Evolutionary conservation across 2,329 filamentous ascomycete genomes (phyloP), one percentile per base, ranked within the genome.

Genomic region (Parafenestella ontariensis): DNA sequence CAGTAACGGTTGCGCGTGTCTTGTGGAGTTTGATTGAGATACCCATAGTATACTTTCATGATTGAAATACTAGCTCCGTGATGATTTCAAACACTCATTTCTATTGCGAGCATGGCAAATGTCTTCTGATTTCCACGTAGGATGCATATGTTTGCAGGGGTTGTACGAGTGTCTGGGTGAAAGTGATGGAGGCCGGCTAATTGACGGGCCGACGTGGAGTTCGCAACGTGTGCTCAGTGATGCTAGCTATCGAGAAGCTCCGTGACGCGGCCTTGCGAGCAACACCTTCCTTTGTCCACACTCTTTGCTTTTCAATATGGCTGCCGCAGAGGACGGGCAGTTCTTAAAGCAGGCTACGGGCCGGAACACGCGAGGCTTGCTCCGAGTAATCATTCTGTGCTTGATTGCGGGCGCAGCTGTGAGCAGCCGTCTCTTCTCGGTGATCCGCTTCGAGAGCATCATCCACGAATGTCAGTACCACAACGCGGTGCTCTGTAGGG

Each of bases 361-460:
- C 71, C 85, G 88, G 78, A 97, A 88, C 77, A 91, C 91, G 60
- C 88, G 93, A 77, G 89, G 91, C 63, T 80, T 98, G 71, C 83
- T 99, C 63, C 88, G 93, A 74, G 87, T 97, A 68, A 84, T 96
- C 72, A 99, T 99, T 80, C 87, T 99, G 69, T 85, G 83, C 72
- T 87, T 94, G 73, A 97, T 99, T 78, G 95, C 95, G 63, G 92
- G 87, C 54, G 93, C 95, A 59, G 92, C 94, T 65, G 86, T 98
- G 73, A 87, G 93, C 65, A 96, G 93, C 79, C 91, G 95, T 79
- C 84, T 99, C 66, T 99, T 99, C 85, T 97, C 92, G 72, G 95
- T 99, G 65, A 98, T 99, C 79, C 90, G 95, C 66, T 99, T 99
- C 76, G 95, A 99, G 81, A 96, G 92, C 81, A 99, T 99, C 74